Evolutionary conservation across 2,329 filamentous ascomycete genomes (phyloP), one percentile per base, ranked within the genome.

Genomic region (Onygenales sp.): DNA sequence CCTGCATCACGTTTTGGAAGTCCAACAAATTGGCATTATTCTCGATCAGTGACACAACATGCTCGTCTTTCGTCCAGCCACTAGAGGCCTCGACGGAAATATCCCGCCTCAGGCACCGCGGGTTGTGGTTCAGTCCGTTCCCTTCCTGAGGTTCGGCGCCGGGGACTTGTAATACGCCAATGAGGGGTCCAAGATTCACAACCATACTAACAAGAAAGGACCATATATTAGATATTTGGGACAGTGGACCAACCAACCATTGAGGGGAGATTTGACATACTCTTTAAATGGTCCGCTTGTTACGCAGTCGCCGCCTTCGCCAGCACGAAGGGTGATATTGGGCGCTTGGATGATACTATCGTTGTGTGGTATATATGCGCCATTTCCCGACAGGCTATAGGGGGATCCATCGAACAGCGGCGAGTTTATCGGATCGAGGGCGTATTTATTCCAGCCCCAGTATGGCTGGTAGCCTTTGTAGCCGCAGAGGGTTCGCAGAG

Each of bases 391-490:
- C 51, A 68, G 63, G 53, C 68, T 72, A 53, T 66, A 66, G 38
- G 62, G 64, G 21, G 66, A 68, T 21, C 71, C 71, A 54, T 71
- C 67, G 55, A 72, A 67, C 39, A 70, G 56, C 8, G 64, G 63
- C 7, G 62, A 67, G 51, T 59, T 60, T 7, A 56, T 35, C 2
- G 64, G 64, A 51, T 69, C 62, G 43, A 63, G 57, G 7, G 61
- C 64, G 27, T 64, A 70, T 35, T 66, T 64, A 43, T 62, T 61
- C 67, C 65, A 70, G 54, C 68, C 65, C 69, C 69, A 72, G 61
- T 72, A 74, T n/a, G 74, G 73, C 52, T 74, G 69, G 2, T 64
- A 63, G 5, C 74, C 74, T 2, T 59, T 66, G 56, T 72, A 73
- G 11, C 65, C 64, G 44, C 71, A 73, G 54, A 72, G 64, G 3